Evolutionary conservation across 345 rosid genomes (phyloP), one percentile per base, ranked within the genome.

Genomic region (Zanthoxylum bungeanum): DNA sequence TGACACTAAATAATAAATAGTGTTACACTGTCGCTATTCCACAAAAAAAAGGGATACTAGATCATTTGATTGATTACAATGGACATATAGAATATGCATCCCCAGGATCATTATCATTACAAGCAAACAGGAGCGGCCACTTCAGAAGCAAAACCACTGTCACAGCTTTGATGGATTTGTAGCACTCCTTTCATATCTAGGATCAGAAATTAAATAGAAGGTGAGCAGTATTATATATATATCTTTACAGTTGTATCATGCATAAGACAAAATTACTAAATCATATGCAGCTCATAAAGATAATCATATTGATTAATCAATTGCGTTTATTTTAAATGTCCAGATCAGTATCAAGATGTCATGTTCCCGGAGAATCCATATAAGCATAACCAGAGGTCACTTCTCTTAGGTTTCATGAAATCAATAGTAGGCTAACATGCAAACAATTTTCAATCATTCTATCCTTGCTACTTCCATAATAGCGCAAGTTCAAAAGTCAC

Each of bases 181-280:
- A 17, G 87, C 0, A 86, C 90, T 6, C 88, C 92, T 75, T 79
- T 86, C 84, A 84, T 24, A 76, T 85, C 87, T 1, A 89, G 86
- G 71, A 74, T 51, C 51, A 28, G 42, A 21, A 46, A 22, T 56
- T 16, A 49, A 31, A 58, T 2, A 0, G 9, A 0, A 58, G 42
- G 31, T 59, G 0, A 58, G 57, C 4, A 10, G 17, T 44, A 55
- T 42, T 27, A n/a, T 33, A 21, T 3, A 66, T 40, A 21, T 40
- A 33, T 39, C 17, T 7, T 16, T 62, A 24, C 31, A 40, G 14
- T 6, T 5, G 9, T 19, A 21, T 12, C 3, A 0, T 21, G 33
- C 14, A 65, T 14, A 14, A 14, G 49, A 14, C 7, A 28, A 39
- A 39, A 62, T 21, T 37, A 11, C 2, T 40, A 2, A 62, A 11